Conservation (phyloP, 2,329 filamentous ascomycete genomes). For the Aspergillus quadrilineatus region DNA sequence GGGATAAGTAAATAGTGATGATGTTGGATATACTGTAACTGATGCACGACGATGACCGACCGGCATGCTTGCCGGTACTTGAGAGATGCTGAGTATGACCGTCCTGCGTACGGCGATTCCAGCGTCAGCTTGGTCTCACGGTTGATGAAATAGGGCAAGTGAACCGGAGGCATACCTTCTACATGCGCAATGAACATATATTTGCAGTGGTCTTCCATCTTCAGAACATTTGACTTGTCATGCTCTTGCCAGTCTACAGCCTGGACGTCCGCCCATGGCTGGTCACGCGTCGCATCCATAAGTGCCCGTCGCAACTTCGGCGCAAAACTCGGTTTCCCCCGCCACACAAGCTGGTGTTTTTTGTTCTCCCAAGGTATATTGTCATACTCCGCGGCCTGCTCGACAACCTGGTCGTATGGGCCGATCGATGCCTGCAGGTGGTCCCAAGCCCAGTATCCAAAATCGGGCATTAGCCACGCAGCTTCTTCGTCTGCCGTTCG, state of each 20-base stretch:
- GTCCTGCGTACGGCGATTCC: slow-evolving; percentile 16
- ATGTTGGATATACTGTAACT: slow-evolving; percentile 49
- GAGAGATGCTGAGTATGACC: slow-evolving; percentile 49
- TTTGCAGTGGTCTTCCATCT: slow-evolving; percentile 53
- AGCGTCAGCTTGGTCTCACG: not conserved
- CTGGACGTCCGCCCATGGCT: slow-evolving; percentile 51
- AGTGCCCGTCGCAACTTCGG: slow-evolving; percentile 43
- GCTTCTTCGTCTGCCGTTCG: slow-evolving; percentile 40
- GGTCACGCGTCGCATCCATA: slow-evolving; percentile 39
- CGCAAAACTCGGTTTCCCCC: slow-evolving; percentile 46
- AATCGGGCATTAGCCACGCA: slow-evolving; percentile 54
- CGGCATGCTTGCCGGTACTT: slow-evolving; percentile 52
- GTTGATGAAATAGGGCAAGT: not conserved
- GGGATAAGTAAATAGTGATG: slow-evolving; percentile 46
- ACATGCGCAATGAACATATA: slow-evolving; percentile 56
- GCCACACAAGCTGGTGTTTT: slow-evolving; percentile 48
- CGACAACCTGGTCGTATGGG: slow-evolving; percentile 38
- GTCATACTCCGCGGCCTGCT: slow-evolving; percentile 24
- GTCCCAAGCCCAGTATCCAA: slow-evolving; percentile 54
- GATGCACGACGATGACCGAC: slow-evolving; percentile 48
- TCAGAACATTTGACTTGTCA: slow-evolving; percentile 42
- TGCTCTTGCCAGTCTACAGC: slow-evolving; percentile 39
- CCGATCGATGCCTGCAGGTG: slow-evolving; percentile 36
- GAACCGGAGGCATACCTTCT: slow-evolving; percentile 43
- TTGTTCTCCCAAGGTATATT: slow-evolving; percentile 38